A percentile compares a stretch with the other conserved stretches of the same genome.
phyloP scores from a whole-genome alignment of 257 asterid species.

The Euphrasia confusa region DNA sequence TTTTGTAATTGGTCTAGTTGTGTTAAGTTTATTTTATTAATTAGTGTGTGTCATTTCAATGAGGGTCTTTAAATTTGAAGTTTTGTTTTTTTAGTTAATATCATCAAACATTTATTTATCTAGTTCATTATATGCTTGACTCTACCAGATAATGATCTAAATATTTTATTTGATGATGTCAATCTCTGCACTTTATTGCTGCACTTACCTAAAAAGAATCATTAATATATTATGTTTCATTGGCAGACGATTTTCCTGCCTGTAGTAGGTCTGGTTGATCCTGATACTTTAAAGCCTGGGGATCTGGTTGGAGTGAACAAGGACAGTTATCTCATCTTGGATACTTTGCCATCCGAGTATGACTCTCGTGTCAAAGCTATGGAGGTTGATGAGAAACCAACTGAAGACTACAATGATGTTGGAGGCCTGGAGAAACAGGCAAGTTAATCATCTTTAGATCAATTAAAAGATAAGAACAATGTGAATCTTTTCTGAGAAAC shows the following conservation, averaged over 20 bases:
- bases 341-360: slow-evolving; percentile 91
- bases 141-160: not conserved
- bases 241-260: slow-evolving; percentile 93
- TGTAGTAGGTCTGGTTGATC: slow-evolving; percentile 94
- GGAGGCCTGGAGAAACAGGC: slow-evolving; percentile 99
- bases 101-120: no score
- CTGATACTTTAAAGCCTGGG: slow-evolving; percentile 92
- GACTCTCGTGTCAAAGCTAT: slow-evolving; percentile 98
- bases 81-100: no score
- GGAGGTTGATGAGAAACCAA: slow-evolving; percentile 99
- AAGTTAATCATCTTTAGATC: slow-evolving; percentile 12
- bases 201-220: slow-evolving; percentile 4
- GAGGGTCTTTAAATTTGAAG: no score
- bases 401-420: slow-evolving; percentile 92
- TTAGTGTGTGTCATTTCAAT: no score
- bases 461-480: not conserved
- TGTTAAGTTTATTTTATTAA: no score
- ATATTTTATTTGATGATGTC: not conserved
- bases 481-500: not conserved
- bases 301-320: slow-evolving; percentile 98
- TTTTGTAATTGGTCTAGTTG: no score
- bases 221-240: slow-evolving; percentile 15
- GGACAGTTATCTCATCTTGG: slow-evolving; percentile 92
- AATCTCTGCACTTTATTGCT: not conserved
- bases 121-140: no score